Conservation (phyloP, 2,329 filamentous ascomycete genomes). For the Fusarium oxysporum region DNA sequence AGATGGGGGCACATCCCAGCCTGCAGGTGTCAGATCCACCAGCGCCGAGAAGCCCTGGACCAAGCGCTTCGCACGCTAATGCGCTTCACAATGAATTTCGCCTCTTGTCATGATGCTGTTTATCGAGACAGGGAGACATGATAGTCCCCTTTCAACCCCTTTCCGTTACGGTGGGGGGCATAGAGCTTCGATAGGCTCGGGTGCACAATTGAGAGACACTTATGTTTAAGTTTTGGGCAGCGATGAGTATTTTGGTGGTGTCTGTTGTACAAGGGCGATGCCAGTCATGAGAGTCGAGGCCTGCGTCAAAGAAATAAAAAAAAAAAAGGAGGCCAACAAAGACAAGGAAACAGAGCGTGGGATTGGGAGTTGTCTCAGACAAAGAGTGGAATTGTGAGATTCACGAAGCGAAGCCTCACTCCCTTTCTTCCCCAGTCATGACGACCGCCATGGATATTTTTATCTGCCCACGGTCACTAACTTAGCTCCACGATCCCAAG, state of each 20-base stretch:
- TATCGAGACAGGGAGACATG: conserved; percentile 14
- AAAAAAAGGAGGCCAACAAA: conserved; percentile 13
- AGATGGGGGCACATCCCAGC: conserved; percentile 28
- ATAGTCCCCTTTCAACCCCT: conserved; percentile 16
- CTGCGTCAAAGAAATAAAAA: conserved; percentile 4
- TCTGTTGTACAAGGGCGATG: conserved; percentile 32
- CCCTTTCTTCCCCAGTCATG: conserved; percentile 3
- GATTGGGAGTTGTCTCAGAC: conserved; percentile 20
- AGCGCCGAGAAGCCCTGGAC: conserved; percentile 24
- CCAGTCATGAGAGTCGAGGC: conserved; percentile 30
- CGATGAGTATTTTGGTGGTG: conserved; percentile 20
- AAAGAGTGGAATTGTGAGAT: conserved; percentile 31
- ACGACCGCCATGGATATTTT: conserved; percentile 21
- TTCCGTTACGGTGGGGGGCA: conserved; percentile 18
- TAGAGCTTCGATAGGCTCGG: conserved; percentile 25
- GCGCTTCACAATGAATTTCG: conserved; percentile 28
- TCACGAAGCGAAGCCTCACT: conserved; percentile 27
- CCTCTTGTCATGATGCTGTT: conserved; percentile 26
- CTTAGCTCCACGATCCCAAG: conserved; percentile 31
- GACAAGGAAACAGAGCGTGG: conserved; percentile 12
- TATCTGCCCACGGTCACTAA: conserved; percentile 9
- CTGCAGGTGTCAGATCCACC: conserved; percentile 43
- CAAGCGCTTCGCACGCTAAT: conserved; percentile 30
- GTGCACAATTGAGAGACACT: conserved; percentile 13
- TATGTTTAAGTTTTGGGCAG: conserved; percentile 30